Base-by-base conservation (phyloP, 139 green algal species). In the Coccomyxa sp. region DNA sequence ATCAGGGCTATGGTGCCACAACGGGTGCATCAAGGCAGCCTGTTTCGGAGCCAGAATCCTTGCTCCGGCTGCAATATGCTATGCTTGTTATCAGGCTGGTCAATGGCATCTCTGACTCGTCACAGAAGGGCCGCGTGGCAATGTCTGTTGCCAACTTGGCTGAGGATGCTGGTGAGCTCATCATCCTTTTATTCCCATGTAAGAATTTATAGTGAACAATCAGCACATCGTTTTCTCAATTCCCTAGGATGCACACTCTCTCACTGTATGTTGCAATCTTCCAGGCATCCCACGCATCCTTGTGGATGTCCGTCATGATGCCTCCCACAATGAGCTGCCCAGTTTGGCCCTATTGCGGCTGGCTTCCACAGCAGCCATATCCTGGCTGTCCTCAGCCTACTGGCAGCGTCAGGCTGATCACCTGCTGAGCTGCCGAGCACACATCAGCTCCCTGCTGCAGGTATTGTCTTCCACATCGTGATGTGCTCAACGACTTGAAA, bases 271-370 rank as follows among this genome's bases (percentile, higher is more conserved):
- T 38, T 38, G 15, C 76, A 80, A 58, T 80, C 13, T 0, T 31
- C 88, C 90, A 77, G 93, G 94, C 28, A 81, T 97, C 63, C 93
- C 94, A 0, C 90, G 90, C 16, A 67, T 93, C 63, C 85, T 97
- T 82, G 94, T 97, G 25, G 94, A 97, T 76, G 67, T 95, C 0
- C 88, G 94, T 11, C 94, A 96, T 38, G 93, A 96, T 60, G 91
- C 94, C 3, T 93, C 91, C 0, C 94, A 98, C 89, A 96, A 94
- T 80, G 91, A 95, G 51, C 88, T 98, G 81, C 94, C 94, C 4
- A 88, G 83, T 7, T 82, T 96, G 82, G 75, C 89, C 14, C 83
- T 93, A 51, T 88, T 97, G 45, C 86, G 90, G 30, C 71, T 93
- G 32, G 94, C 89, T 0, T 89, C 90, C 0, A 58, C 59, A 13